Evolutionary conservation across 83 land plant genomes (phyloP), one percentile per base, ranked within the genome.

Genomic region (Picea abies): DNA sequence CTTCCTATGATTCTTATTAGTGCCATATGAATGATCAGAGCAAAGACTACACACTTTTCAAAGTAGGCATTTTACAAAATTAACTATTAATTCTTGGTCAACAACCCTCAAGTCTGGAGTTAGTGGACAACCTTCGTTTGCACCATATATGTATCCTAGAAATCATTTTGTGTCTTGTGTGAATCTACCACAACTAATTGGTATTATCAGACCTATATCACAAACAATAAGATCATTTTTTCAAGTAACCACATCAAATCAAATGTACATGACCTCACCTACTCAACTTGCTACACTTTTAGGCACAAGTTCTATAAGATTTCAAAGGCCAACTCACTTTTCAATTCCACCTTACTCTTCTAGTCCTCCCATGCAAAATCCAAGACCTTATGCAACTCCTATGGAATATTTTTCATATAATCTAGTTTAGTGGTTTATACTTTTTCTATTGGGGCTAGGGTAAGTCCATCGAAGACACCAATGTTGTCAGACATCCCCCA

Each of bases 11-110:
- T 6, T 49, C 39, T 63, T 85, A 14, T 14, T 58, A 58, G 17
- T 58, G 4, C 15, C 17, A 3, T 58, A 14, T 58, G 60, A 15
- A 85, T 86, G 98, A 96, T 68, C 85, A 88, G 66, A 96, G 94
- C 82, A 87, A 95, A 79, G 98, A 96, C 76, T 94, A 94, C 86
- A 96, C 98, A 10, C 82, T 93, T 65, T 86, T 84, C 14, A 84
- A 89, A 12, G 25, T 86, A 29, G 85, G 88, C 23, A 44, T 90
- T 44, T 86, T 80, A 22, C 82, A 82, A 35, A 73, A 73, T 9
- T 85, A 79, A 65, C 85, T 80, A 2, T 35, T 85, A 44, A 3
- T 75, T 44, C 9, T 47, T 4, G 29, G 77, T n/a, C 87, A 77
- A 60, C 84, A 80, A 20, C n/a, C 82, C 32, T 82, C 87, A 82